Base-by-base conservation (phyloP, 2,329 filamentous ascomycete species). In the Sclerotinia trifoliorum region DNA sequence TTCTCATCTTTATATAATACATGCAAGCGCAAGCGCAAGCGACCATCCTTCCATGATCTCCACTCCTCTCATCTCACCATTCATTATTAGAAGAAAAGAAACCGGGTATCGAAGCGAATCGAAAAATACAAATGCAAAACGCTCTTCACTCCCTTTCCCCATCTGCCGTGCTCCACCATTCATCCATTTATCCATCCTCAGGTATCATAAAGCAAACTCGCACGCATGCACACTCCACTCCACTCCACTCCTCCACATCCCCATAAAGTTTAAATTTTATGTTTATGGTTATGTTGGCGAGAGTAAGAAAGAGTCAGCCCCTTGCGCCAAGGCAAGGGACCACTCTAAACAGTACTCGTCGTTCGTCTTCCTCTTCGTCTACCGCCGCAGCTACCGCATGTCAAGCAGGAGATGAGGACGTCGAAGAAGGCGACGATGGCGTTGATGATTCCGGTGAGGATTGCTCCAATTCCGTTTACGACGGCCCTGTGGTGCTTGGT, bases 381-480 rank as follows among this genome's bases (percentile, higher is more conserved):
- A 11, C 75, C 61, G n/a, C 78, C 78, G 8, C 72, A 67, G 26
- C 75, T 75, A 29, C 78, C 76, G 66, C 78, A 79, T 48, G 78
- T 79, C 32, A 79, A 66, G 73, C 75, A 79, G 44, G 73, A 76
- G 72, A 79, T 77, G 65, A 79, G 73, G 70, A 79, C 76, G 66
- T 74, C 74, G 71, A 79, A 78, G 73, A 79, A 73, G 24, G 71
- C 66, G 42, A 74, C 75, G 52, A 77, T 76, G 56, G 72, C 76
- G 21, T 71, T 70, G 66, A 78, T 74, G 70, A 78, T 76, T 11
- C 72, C 74, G 70, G 75, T 71, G n/a, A 77, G 73, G 42, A 77
- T 71, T n/a, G 69, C 68, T 51, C 75, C 84, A 70, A 87, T 85
- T 63, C 81, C 83, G 72, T 85, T 84, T 70, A 87, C 81, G 71